Base-by-base conservation (phyloP, 192 early-diverging fungal species). In the Umbelopsis sp. region DNA sequence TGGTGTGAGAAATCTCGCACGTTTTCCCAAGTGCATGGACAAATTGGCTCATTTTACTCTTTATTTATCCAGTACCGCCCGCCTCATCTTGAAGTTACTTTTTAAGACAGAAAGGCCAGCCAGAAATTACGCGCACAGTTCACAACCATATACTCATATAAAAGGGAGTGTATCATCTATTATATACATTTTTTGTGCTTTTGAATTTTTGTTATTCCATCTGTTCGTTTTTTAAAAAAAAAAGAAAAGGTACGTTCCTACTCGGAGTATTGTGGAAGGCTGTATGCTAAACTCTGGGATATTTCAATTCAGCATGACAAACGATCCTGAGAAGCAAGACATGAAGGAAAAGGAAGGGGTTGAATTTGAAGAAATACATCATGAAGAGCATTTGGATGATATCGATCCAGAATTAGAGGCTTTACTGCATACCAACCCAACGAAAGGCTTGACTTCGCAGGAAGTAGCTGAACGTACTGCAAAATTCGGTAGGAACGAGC, bases 391-490 rank as follows among this genome's bases (percentile, higher is more conserved):
- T 55, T 50, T 75, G 45, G 90, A 92, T 46, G 89, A 92, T 66
- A 87, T 94, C 66, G 73, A 88, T 6, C 89, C 92, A 10, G 90
- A 95, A 80, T 82, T 91, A 25, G 93, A 94, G 71, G 81, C 85
- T 7, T 82, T 92, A 46, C 84, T 97, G 37, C 88, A 94, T 10
- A 94, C 95, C 6, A 88, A 93, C 70, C 93, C 91, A 48, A 77
- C 78, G 47, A 72, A 87, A n/a, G 95, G 95, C 72, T 85, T 97
- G 74, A 88, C 91, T 23, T 71, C 86, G 16, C 84, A 78, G 11
- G 92, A 97, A 82, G 91, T 84, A 16, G 74, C 74, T 21, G 87
- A 86, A 77, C 91, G 95, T 69, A 72, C 89, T 18, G 84, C 74
- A 21, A 69, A 84, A 68, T 97, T 93, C 67, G 95, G 95, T 66